Conservation (phyloP, 176 grass and related monocot genomes). For the Lolium multiflorum region DNA sequence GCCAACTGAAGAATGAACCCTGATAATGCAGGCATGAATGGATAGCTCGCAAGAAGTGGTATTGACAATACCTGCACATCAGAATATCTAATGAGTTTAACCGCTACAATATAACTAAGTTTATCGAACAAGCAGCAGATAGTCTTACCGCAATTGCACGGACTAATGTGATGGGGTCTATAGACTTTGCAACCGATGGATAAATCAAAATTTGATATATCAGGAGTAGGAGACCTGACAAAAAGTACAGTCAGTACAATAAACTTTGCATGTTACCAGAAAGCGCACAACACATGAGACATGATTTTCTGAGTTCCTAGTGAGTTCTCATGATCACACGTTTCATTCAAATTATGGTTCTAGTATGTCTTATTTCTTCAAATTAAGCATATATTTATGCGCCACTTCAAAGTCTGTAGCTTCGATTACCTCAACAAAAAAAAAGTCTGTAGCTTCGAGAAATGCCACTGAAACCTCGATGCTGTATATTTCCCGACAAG, state of each 20-base stretch:
- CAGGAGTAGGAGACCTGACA: conserved; percentile 66
- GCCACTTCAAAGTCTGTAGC: background rate
- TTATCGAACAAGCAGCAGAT: conserved; percentile 26
- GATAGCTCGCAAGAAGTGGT: conserved; percentile 75
- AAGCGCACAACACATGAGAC: conserved; percentile 11
- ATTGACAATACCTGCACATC: conserved; percentile 70
- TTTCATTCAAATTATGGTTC: conserved; percentile 14
- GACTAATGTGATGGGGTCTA: conserved; percentile 64
- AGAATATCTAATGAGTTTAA: conserved; percentile 39
- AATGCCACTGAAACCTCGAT: background rate
- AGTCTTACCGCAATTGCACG: conserved; percentile 65
- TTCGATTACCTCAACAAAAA: too few species aligned
- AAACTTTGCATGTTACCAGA: conserved; percentile 26
- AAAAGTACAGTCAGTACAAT: conserved; percentile 42
- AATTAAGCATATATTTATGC: conserved; percentile 26
- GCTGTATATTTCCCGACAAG: background rate
- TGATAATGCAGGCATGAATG: conserved; percentile 77
- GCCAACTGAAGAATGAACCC: conserved; percentile 61
- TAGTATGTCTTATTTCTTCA: conserved; percentile 18
- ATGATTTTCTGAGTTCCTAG: conserved; percentile 13
- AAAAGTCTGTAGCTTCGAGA: background rate
- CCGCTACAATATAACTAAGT: conserved; percentile 17
- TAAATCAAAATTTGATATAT: conserved; percentile 85
- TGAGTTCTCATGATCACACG: conserved; percentile 19
- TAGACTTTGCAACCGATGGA: conserved; percentile 63